These are phyloP conservation scores for Chlamydomonas incerta DNA, from an alignment of 139 green algal species.

Conservation along the genomic window DNA sequence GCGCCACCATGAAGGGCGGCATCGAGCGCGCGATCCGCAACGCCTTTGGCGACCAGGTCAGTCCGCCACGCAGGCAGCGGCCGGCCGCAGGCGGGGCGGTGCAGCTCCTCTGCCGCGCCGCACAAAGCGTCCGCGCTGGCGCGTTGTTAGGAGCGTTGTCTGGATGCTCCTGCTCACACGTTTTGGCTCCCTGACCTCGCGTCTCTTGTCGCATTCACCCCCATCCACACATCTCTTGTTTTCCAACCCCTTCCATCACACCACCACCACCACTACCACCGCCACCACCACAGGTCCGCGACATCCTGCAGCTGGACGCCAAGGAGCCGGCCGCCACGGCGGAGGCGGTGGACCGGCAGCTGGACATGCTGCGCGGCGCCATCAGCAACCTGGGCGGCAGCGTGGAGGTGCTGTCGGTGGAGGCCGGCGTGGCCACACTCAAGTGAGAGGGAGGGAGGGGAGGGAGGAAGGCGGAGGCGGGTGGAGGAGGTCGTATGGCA, in stretches of 20 bases:
- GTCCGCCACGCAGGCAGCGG: too few species aligned
- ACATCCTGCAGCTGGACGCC: conserved; percentile 61
- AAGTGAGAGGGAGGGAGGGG: not conserved
- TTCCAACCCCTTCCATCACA: not conserved
- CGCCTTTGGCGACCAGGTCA: conserved; percentile 63
- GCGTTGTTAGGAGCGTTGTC: too few species aligned
- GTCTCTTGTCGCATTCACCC: not conserved
- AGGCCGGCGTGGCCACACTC: conserved; percentile 66
- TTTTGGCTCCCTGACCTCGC: not conserved
- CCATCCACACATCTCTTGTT: not conserved
- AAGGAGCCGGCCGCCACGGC: conserved; percentile 64
- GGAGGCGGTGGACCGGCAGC: conserved; percentile 76
- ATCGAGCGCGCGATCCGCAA: conserved; percentile 83
- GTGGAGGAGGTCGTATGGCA: too few species aligned
- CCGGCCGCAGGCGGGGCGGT: too few species aligned
- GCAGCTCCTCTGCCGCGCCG: too few species aligned
- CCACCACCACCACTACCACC: not conserved
- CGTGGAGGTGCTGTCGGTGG: conserved; percentile 80
- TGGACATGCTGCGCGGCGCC: conserved; percentile 87
- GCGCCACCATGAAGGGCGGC: conserved; percentile 94
- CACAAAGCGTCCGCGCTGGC: too few species aligned
- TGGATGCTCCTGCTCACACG: too few species aligned
- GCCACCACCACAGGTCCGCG: not conserved
- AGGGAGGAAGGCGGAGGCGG: not conserved
- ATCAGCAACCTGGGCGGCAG: conserved; percentile 81